A percentile compares a stretch with the other conserved stretches of the same genome.
Conservation (phyloP, 1,139 yeast genomes). For the Torulaspora pretoriensis region DNA sequence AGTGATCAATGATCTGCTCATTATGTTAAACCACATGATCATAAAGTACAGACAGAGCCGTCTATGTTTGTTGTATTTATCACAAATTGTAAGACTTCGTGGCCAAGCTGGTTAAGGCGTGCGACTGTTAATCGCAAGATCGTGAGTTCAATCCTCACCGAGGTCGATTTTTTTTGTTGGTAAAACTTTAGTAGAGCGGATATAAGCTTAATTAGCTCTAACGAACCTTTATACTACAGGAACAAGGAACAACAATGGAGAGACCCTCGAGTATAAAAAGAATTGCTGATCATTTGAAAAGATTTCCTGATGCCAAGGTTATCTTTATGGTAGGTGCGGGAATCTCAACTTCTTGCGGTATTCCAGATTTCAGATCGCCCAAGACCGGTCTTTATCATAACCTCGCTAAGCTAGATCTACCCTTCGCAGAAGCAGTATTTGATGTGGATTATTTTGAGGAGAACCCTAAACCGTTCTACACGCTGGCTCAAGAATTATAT, state of each 20-base stretch:
- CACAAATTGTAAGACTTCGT: constrained; percentile 25
- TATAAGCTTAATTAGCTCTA: neutral
- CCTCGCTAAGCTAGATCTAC: constrained; percentile 65
- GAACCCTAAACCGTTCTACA: constrained; percentile 78
- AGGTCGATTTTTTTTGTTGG: constrained; percentile 28
- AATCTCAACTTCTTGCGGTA: constrained; percentile 85
- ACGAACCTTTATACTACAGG: neutral
- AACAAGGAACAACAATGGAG: constrained; percentile 3
- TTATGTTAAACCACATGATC: too few species aligned
- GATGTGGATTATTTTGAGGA: constrained; percentile 76
- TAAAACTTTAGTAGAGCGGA: neutral
- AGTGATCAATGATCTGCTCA: too few species aligned
- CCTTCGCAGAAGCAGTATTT: constrained; percentile 93
- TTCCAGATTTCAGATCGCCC: constrained; percentile 92
- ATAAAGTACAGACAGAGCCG: too few species aligned
- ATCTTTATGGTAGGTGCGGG: constrained; percentile 77
- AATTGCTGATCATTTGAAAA: constrained; percentile 24
- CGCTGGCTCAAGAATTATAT: constrained; percentile 75
- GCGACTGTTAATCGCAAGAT: constrained; percentile 40
- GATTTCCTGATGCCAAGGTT: constrained; percentile 32
- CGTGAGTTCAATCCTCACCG: constrained; percentile 39
- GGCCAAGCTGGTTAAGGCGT: constrained; percentile 40
- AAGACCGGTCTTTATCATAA: constrained; percentile 86
- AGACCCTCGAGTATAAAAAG: constrained; percentile 11
- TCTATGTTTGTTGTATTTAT: too few species aligned